Base-by-base conservation (phyloP, 768 basidiomycete genomes). In the Zangia roseola region DNA sequence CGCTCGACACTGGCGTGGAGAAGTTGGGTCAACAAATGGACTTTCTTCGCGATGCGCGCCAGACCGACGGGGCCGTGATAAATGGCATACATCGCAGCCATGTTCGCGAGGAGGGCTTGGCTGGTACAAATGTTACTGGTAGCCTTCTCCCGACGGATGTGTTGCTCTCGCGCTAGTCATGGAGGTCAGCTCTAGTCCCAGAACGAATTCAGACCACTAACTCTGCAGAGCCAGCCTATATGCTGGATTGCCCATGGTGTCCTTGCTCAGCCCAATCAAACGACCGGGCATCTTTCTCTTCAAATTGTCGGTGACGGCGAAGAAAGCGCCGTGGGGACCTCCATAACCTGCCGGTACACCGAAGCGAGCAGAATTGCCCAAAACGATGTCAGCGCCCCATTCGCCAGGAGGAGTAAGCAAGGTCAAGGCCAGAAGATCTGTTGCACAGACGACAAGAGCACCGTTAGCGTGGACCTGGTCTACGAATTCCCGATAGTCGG, bases 201-300 rank as follows among this genome's bases (percentile, higher is more conserved):
- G 43, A 35, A 38, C 52, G 9, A 24, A 34, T 30, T 37, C 25
- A 40, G 17, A 40, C 20, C 19, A 74, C 86, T 74, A 57, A 91
- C 95, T 99, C 71, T 99, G 97, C 39, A 99, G 71, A 14, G 97
- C 91, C 50, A 99, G 71, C 26, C 97, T 82, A 64, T 97, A 98
- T 1, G 94, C 97, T 14, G 84, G 83, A 45, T 87, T 82, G 2
- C 95, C 97, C 52, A 84, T 75, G 8, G 79, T 73, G 66, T 97
- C 97, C 50, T 86, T 85, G 66, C 91, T 94, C 21, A 88, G 76
- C 17, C 97, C 97, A 63, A 99, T 90, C 43, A 99, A 71, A 47
- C 97, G 81, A 45, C 97, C 97, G n/a, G 97, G 97, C 92, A 98
- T 97, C 74, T 94, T 95, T 55, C 95, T 77, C 78, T 98, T 99